Conservation (phyloP, 495 filamentous ascomycete species). For the Chaetomium cochliodes region DNA sequence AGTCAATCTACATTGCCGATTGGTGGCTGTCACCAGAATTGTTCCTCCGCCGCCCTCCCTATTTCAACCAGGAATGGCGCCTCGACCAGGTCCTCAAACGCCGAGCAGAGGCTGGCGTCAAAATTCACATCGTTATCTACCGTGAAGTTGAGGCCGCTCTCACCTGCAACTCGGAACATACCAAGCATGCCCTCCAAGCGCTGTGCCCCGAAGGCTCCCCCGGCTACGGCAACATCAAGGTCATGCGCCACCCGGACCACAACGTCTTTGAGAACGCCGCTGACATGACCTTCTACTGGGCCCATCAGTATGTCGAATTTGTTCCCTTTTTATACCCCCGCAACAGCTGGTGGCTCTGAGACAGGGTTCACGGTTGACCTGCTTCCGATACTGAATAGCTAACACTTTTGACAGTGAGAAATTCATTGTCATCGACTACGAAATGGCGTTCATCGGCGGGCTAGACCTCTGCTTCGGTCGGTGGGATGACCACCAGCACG, state of each 20-base stretch:
- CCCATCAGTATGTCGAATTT: conserved; percentile 60
- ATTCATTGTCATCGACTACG: conserved; percentile 90
- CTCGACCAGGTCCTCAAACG: conserved; percentile 85
- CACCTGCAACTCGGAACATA: conserved; percentile 90
- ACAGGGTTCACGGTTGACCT: too few relatives aligned
- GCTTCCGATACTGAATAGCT: not conserved
- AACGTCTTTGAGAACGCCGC: conserved; percentile 90
- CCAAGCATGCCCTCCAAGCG: conserved; percentile 79
- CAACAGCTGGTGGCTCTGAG: too few relatives aligned
- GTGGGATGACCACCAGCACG: conserved; percentile 86
- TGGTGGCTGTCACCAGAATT: conserved; percentile 97
- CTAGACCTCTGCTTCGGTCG: conserved; percentile 95
- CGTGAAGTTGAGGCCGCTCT: conserved; percentile 82
- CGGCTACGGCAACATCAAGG: conserved; percentile 80
- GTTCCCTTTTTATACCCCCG: not conserved
- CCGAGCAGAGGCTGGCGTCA: conserved; percentile 84
- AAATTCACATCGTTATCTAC: conserved; percentile 93
- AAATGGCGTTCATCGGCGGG: conserved; percentile 85
- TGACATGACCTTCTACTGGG: conserved; percentile 98
- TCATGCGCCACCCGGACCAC: conserved; percentile 94
- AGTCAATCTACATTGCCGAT: conserved; percentile 92
- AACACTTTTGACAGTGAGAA: conserved; percentile 59
- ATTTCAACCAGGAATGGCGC: conserved; percentile 79
- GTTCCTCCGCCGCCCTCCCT: conserved; percentile 82
- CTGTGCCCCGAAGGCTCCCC: conserved; percentile 77